Conservation (phyloP, 495 filamentous ascomycete genomes). For the Amphirosellinia nigrospora region DNA sequence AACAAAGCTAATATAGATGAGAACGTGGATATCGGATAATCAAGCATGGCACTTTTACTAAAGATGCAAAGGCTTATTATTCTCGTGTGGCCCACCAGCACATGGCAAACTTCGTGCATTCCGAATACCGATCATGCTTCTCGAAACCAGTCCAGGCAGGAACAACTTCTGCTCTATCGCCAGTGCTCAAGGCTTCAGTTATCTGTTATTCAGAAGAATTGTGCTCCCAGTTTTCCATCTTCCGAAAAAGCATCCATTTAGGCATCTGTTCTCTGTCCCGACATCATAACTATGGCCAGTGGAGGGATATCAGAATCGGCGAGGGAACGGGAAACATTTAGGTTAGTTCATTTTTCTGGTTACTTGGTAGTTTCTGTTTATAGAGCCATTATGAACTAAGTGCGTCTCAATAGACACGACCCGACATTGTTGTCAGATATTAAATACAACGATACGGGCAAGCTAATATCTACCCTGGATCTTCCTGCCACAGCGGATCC, state of each 20-base stretch:
- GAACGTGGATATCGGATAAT: too few relatives aligned
- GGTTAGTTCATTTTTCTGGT: conserved; percentile 30
- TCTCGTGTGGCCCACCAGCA: not conserved
- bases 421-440: conserved; percentile 17
- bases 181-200: not conserved
- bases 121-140: conserved; percentile 12
- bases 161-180: not conserved
- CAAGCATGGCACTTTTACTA: not conserved
- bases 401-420: conserved; percentile 20
- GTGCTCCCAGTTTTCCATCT: not conserved
- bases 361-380: not conserved
- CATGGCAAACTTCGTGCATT: not conserved
- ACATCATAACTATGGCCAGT: not conserved
- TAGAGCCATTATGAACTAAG: not conserved
- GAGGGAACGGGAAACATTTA: conserved; percentile 42
- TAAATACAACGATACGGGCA: conserved; percentile 34
- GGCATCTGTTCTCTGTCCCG: not conserved
- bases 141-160: not conserved
- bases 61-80: not conserved
- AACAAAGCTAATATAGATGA: too few relatives aligned
- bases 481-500: conserved; percentile 52
- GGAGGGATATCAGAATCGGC: conserved; percentile 6
- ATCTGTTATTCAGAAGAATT: not conserved
- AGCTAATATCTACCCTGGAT: conserved; percentile 33
- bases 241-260: not conserved